phyloP scores from a whole-genome alignment of 306 rosid genomes.

The Nissolia schottii region DNA sequence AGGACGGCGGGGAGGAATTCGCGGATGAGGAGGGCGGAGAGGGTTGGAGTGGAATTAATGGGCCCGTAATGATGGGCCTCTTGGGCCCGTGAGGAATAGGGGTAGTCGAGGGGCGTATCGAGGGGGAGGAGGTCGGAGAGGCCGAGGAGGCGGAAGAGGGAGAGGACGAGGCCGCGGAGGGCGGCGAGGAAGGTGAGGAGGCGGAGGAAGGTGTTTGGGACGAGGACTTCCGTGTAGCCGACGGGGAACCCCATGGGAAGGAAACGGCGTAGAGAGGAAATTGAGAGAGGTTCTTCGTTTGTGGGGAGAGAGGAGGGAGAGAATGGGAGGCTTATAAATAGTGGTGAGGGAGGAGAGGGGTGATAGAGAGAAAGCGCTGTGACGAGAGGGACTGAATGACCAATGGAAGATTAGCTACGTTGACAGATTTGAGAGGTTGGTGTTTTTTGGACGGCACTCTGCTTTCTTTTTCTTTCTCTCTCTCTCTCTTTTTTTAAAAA shows the following conservation, averaged over 20 bases:
- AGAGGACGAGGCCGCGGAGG: constrained; percentile 46
- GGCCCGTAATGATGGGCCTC: background rate
- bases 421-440: background rate
- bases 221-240: constrained; percentile 60
- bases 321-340: background rate
- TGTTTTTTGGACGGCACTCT: background rate
- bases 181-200: constrained; percentile 55
- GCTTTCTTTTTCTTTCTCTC: background rate
- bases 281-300: background rate
- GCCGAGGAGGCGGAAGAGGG: constrained; percentile 56
- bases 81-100: constrained; percentile 4
- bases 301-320: background rate
- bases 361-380: too few species aligned
- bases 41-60: constrained; percentile 7
- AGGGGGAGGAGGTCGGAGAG: constrained; percentile 65
- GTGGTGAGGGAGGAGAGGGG: background rate
- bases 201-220: constrained; percentile 63
- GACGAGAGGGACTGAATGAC: background rate
- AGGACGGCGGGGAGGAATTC: constrained; percentile 60
- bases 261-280: background rate
- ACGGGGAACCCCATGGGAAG: constrained; percentile 78
- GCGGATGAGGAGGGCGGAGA: constrained; percentile 61
- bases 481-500: background rate
- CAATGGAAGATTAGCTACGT: background rate
- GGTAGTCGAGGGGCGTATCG: constrained; percentile 38